Percentiles rank a stretch among this genome's conserved stretches.
Evolutionary conservation across 169 alveolate species (phyloP).

Genomic region (Plasmodium vinckei): DNA sequence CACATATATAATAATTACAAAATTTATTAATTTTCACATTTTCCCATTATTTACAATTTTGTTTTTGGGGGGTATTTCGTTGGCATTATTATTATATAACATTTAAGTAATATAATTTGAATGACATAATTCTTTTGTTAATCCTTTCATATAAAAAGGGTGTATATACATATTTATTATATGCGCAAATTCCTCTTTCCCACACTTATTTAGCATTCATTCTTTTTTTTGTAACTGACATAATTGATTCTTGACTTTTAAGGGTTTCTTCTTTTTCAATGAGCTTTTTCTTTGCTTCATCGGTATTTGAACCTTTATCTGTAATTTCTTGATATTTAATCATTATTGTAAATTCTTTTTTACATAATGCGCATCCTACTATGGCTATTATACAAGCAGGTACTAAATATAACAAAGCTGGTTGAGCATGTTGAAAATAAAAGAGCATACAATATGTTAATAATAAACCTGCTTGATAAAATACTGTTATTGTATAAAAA

Average conservation of each 20-base stretch:
- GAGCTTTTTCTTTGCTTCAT: constrained; percentile 31
- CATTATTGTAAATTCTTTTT: constrained; percentile 71
- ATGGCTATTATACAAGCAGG: constrained; percentile 89
- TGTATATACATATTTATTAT: not conserved
- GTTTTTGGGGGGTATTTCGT: not conserved
- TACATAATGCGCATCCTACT: constrained; percentile 68
- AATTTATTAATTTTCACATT: not conserved
- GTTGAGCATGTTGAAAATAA: constrained; percentile 90
- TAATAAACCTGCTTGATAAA: constrained; percentile 90
- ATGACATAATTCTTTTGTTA: too few species aligned
- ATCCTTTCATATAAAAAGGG: too few species aligned
- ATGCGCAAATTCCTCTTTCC: not conserved
- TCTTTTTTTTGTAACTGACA: constrained; percentile 45
- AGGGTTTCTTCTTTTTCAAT: constrained; percentile 27
- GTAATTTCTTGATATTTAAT: constrained; percentile 74
- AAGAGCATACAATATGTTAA: constrained; percentile 90
- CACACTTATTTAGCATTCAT: not conserved
- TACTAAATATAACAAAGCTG: constrained; percentile 93
- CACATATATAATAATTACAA: not conserved
- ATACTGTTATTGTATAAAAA: constrained; percentile 79
- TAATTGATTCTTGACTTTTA: constrained; percentile 34
- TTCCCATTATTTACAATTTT: not conserved
- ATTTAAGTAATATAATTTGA: too few species aligned
- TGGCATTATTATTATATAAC: too few species aligned
- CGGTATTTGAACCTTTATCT: constrained; percentile 15